A percentile compares a stretch with the other conserved stretches of the same genome.
These are phyloP conservation scores for Aspergillus costaricaensis DNA, from an alignment of 2,329 filamentous ascomycete genomes.

Conservation along the genomic window DNA sequence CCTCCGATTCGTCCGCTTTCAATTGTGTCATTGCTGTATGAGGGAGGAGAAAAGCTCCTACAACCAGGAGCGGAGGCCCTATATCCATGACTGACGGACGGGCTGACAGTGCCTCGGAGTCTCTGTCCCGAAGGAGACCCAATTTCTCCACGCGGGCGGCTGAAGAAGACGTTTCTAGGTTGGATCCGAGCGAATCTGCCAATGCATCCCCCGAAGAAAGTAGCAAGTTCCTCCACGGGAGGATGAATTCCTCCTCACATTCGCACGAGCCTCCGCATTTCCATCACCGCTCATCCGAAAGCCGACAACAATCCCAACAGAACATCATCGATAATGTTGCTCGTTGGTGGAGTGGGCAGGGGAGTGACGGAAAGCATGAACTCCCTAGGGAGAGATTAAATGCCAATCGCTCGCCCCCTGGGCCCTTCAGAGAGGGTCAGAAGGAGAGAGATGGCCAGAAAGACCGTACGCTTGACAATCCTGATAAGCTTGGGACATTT, in stretches of 20 bases:
- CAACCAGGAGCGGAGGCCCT: constrained; percentile 7
- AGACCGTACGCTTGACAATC: constrained; percentile 29
- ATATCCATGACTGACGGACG: constrained; percentile 27
- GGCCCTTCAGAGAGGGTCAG: constrained; percentile 32
- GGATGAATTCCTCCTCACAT: constrained; percentile 22
- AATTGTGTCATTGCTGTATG: background rate
- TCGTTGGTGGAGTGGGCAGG: constrained; percentile 27
- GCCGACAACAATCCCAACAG: constrained; percentile 22
- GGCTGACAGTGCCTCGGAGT: constrained; percentile 23
- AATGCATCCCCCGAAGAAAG: constrained; percentile 25
- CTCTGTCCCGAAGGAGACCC: constrained; percentile 39
- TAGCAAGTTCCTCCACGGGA: constrained; percentile 26
- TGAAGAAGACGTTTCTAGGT: constrained; percentile 39
- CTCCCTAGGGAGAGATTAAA: constrained; percentile 9
- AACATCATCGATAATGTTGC: constrained; percentile 29
- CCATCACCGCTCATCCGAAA: constrained; percentile 18
- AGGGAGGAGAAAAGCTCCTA: constrained; percentile 1
- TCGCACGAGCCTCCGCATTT: constrained; percentile 29
- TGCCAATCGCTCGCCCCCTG: constrained; percentile 20
- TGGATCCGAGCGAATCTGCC: constrained; percentile 35
- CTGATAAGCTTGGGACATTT: constrained; percentile 71
- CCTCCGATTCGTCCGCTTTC: background rate
- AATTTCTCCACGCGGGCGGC: constrained; percentile 43
- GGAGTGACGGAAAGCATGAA: constrained; percentile 14
- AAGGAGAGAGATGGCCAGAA: constrained; percentile 34